Base-by-base conservation (phyloP, 352 stramenopile genomes). In the Globisporangium canariense region DNA sequence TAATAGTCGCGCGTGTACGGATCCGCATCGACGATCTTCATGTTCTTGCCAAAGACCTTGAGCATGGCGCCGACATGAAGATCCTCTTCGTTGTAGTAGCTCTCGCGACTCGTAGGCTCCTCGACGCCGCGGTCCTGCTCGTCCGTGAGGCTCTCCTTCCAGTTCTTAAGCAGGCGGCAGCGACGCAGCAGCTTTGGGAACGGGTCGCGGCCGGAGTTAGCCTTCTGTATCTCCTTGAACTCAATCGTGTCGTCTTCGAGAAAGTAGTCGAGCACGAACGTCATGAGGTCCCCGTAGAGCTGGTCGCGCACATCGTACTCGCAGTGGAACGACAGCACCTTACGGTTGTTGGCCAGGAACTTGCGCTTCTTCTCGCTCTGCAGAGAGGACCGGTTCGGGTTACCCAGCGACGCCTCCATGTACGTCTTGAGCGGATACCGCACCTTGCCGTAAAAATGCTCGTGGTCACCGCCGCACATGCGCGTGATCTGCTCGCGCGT, bases 171-270 rank as follows among this genome's bases (percentile, higher is more conserved):
- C 25, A 93, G 65, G 9, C 78, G 79, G 22, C 57, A 71, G 53
- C 87, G 83, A 34, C 77, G 83, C 30, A 96, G 73, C 32, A 95
- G 73, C 38, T 89, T 61, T n/a, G 81, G 79, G 71, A 93, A 95
- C 70, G 74, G 81, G 51, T 96, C 86, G 32, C 86, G 74, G 1
- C 89, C 89, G 25, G 89, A 94, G 64, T 97, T 97, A 13, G 74
- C 69, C 43, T 77, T 76, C n/a, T 77, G 70, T 5, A 91, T 73
- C 68, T 97, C 90, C 47, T 91, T 91, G 71, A 97, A 89, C 69
- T 97, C 87, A 61, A 97, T 76, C 58, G 87, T 95, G 68, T 96
- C 86, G 60, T 97, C 91, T 67, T 89, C 84, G 14, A 97, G 70
- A 65, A 94, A 97, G 64, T 89, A 97, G 65, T 90, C 78, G 46